Evolutionary conservation across 371 early-diverging fungal genomes (phyloP).

Genomic region (Mucor mucedo): DNA sequence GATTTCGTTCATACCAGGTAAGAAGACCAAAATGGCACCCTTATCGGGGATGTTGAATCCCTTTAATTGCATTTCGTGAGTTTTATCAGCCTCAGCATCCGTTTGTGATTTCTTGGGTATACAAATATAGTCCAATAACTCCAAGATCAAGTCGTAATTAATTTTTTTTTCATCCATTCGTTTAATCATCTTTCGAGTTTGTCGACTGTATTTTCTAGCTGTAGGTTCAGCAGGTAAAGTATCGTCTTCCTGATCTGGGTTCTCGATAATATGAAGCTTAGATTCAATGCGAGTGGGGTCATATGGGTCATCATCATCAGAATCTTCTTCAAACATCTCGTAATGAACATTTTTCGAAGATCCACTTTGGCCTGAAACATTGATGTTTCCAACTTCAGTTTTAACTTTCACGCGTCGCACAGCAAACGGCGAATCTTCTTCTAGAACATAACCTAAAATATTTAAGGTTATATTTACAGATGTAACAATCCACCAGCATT

Average conservation of each 20-base stretch:
- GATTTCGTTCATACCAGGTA: conserved; percentile 91
- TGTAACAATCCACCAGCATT: too few species aligned
- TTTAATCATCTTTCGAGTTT: conserved; percentile 54
- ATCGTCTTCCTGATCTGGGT: conserved; percentile 31
- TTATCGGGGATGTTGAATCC: conserved; percentile 49
- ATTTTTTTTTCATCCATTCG: conserved; percentile 69
- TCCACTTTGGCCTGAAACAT: conserved; percentile 39
- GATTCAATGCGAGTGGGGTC: conserved; percentile 31
- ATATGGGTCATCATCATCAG: conserved; percentile 50
- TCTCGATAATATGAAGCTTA: conserved; percentile 24
- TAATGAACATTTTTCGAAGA: conserved; percentile 50
- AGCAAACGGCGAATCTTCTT: conserved; percentile 66
- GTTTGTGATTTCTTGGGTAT: conserved; percentile 5
- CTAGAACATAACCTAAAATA: conserved; percentile 53
- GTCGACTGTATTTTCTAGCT: conserved; percentile 36
- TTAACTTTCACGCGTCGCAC: conserved; percentile 7
- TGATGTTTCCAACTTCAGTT: conserved; percentile 22
- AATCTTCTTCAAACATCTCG: conserved; percentile 55
- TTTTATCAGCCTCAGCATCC: conserved; percentile 1
- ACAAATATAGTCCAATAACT: conserved; percentile 68
- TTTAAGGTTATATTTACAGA: not conserved
- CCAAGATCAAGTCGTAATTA: conserved; percentile 74
- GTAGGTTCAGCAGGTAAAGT: conserved; percentile 34
- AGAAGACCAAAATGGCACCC: conserved; percentile 85
- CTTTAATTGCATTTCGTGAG: conserved; percentile 11